Conservation (phyloP, 768 basidiomycete species). For the Kwoniella dejecticola region DNA sequence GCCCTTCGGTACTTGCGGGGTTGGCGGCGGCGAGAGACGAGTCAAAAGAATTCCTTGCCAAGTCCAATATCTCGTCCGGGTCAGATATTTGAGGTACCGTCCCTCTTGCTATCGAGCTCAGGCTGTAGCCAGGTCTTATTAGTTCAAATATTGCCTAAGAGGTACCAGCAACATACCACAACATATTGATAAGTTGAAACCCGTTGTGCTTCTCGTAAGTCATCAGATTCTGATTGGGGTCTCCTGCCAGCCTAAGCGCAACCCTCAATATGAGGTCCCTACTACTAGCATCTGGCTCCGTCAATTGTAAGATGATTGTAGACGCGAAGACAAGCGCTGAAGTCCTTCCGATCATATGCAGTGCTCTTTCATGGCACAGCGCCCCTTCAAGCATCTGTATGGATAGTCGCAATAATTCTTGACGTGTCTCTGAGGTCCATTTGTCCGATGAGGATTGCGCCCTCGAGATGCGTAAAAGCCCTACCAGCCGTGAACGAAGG, state of each 20-base stretch:
- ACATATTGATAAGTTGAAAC: conserved; percentile 19
- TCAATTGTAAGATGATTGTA: conserved; percentile 13
- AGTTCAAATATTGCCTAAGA: background rate
- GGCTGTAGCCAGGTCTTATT: background rate
- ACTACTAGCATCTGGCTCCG: background rate
- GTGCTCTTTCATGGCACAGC: conserved; percentile 12
- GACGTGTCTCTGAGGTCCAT: conserved; percentile 1
- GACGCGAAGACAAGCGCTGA: conserved; percentile 10
- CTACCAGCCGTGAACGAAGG: conserved; percentile 10
- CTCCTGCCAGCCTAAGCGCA: conserved; percentile 11
- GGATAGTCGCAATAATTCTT: background rate
- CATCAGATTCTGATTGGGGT: conserved; percentile 10
- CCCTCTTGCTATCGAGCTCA: background rate
- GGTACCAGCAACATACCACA: conserved; percentile 5
- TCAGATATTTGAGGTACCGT: background rate
- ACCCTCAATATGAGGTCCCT: conserved; percentile 11
- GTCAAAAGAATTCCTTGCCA: no score
- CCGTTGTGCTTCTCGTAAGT: conserved; percentile 17
- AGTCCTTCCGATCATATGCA: conserved; percentile 13
- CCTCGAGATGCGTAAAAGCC: conserved; percentile 8
- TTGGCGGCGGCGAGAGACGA: no score
- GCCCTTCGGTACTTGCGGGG: no score
- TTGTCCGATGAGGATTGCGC: background rate
- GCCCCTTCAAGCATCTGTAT: conserved; percentile 6
- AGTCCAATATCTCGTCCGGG: no score